Conservation (phyloP, 768 basidiomycete species). For the Boletellus emodensis region DNA sequence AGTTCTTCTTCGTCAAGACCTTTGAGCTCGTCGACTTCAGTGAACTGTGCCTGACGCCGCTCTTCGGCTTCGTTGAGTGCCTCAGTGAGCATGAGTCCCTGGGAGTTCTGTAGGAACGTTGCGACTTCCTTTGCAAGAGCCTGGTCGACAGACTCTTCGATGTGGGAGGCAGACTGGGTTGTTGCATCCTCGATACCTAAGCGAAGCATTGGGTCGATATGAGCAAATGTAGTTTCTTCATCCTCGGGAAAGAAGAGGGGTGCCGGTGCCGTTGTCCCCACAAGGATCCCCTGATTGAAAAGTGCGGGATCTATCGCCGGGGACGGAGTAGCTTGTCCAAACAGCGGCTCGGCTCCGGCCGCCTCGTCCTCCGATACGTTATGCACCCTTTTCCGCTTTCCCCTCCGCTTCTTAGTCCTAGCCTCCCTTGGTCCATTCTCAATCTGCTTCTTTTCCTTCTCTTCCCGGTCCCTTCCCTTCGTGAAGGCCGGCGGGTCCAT, state of each 20-base stretch:
- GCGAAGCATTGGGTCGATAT: conserved; percentile 58
- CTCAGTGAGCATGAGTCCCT: conserved; percentile 53
- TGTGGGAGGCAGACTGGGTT: conserved; percentile 29
- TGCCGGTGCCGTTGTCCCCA: conserved; percentile 40
- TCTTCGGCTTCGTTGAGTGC: conserved; percentile 69
- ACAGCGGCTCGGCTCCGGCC: conserved; percentile 7
- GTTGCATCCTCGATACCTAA: conserved; percentile 14
- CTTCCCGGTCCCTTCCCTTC: conserved; percentile 69
- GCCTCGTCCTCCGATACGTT: conserved; percentile 34
- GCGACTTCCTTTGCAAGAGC: conserved; percentile 69
- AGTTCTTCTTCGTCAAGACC: conserved; percentile 92
- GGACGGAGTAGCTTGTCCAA: conserved; percentile 18
- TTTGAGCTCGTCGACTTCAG: conserved; percentile 54
- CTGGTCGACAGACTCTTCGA: conserved; percentile 60
- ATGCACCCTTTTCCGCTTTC: conserved; percentile 40
- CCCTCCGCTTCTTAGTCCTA: conserved; percentile 28
- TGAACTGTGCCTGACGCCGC: conserved; percentile 50
- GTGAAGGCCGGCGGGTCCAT: conserved; percentile 90
- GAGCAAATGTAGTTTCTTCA: conserved; percentile 36
- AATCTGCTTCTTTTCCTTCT: conserved; percentile 43
- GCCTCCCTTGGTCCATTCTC: conserved; percentile 32
- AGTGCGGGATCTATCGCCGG: conserved; percentile 52
- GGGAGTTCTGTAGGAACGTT: conserved; percentile 56
- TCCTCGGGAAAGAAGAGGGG: conserved; percentile 46
- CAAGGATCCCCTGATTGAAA: conserved; percentile 65